These are phyloP conservation scores for Fagus sylvatica DNA, from an alignment of 306 rosid species.

Conservation along the genomic window DNA sequence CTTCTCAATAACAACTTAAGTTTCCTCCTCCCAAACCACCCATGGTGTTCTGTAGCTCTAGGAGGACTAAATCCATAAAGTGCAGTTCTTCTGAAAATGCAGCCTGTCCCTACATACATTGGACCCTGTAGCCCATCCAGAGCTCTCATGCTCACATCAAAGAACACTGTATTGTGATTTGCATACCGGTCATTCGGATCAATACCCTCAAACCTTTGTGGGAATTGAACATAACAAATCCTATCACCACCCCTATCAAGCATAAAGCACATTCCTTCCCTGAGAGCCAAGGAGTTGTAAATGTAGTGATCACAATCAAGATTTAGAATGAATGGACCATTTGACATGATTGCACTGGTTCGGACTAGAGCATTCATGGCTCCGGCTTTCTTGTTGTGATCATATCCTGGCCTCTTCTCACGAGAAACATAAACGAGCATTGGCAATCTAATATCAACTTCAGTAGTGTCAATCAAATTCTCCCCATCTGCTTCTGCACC, in stretches of 20 bases:
- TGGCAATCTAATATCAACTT: conserved; percentile 71
- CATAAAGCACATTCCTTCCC: conserved; percentile 95
- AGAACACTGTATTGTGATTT: conserved; percentile 85
- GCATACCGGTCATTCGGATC: conserved; percentile 84
- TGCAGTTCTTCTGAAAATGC: conserved; percentile 84
- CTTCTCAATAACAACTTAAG: conserved; percentile 62
- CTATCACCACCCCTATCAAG: conserved; percentile 88
- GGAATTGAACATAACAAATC: conserved; percentile 81
- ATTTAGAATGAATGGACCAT: conserved; percentile 83
- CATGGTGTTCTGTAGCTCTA: conserved; percentile 77
- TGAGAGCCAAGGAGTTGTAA: conserved; percentile 72
- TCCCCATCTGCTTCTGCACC: conserved; percentile 63
- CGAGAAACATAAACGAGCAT: conserved; percentile 87
- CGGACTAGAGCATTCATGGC: conserved; percentile 91
- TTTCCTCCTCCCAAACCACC: conserved; percentile 69
- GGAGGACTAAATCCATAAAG: conserved; percentile 90
- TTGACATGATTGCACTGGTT: conserved; percentile 86
- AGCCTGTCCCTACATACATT: conserved; percentile 87
- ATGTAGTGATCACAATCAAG: conserved; percentile 90
- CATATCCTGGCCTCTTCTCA: conserved; percentile 78
- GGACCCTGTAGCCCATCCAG: conserved; percentile 92
- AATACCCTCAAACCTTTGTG: conserved; percentile 86
- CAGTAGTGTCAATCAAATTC: conserved; percentile 69
- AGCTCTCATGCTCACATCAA: conserved; percentile 87
- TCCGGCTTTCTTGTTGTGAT: conserved; percentile 91